Percentiles rank a stretch among this genome's conserved stretches.
phyloP scores from a whole-genome alignment of 345 rosid species.

The Pugionium dolabratum region DNA sequence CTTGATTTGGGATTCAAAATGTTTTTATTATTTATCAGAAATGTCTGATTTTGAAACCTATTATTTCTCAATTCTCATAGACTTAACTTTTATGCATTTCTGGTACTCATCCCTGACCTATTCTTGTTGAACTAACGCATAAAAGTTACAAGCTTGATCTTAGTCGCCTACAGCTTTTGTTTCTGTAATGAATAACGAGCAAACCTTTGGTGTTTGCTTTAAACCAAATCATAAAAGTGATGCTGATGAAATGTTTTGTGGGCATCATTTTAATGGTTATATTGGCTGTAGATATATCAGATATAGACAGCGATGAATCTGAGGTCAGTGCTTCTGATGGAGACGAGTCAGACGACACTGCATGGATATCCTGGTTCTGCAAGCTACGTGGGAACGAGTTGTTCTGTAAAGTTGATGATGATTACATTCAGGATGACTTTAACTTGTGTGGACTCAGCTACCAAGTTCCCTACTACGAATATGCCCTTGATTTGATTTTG shows the following conservation, averaged over 20 bases:
- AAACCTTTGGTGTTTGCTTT: no score
- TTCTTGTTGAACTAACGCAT: no score
- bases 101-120: no score
- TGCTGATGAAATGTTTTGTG: background rate
- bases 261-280: background rate
- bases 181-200: no score
- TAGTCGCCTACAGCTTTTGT: no score
- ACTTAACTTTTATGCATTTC: no score
- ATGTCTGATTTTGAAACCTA: no score
- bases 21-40: no score
- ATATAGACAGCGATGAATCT: constrained; percentile 55
- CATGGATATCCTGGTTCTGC: constrained; percentile 94
- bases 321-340: constrained; percentile 85
- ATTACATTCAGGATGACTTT: constrained; percentile 84
- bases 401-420: constrained; percentile 86
- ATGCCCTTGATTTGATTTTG: constrained; percentile 89
- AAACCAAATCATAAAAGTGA: background rate
- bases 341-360: constrained; percentile 56
- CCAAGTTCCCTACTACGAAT: constrained; percentile 88
- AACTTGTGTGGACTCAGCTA: constrained; percentile 84
- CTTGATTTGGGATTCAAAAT: constrained; percentile 16
- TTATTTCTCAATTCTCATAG: no score
- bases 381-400: constrained; percentile 78
- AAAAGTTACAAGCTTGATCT: no score
- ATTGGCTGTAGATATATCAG: constrained; percentile 46